Percentiles rank a stretch among this genome's conserved stretches.
phyloP scores from a whole-genome alignment of 2,329 filamentous ascomycete genomes.

The Alternaria sp. region DNA sequence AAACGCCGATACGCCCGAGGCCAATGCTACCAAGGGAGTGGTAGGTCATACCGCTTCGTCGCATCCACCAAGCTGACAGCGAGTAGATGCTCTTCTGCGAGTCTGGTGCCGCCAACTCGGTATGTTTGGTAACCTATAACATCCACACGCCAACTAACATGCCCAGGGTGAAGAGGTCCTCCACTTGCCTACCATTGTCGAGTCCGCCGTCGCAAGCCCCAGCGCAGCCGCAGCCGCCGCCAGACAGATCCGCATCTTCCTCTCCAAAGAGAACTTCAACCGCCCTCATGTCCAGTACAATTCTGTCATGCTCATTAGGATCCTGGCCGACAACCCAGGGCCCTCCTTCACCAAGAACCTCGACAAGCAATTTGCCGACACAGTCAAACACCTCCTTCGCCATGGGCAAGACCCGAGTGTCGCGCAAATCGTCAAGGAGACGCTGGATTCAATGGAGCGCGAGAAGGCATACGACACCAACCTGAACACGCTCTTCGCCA shows the following conservation, averaged over 20 bases:
- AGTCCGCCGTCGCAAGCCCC: constrained; percentile 91
- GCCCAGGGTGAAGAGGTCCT: constrained; percentile 85
- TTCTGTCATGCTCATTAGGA: constrained; percentile 92
- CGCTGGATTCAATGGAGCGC: constrained; percentile 76
- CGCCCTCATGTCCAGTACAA: constrained; percentile 86
- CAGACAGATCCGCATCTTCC: constrained; percentile 78
- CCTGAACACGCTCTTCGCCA: constrained; percentile 71
- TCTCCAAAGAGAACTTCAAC: constrained; percentile 72
- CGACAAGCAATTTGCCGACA: constrained; percentile 81
- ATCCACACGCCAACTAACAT: constrained; percentile 17
- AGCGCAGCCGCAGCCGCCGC: constrained; percentile 83
- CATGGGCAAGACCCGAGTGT: constrained; percentile 75
- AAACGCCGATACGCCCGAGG: constrained; percentile 68
- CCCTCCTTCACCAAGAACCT: constrained; percentile 88
- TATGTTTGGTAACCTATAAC: constrained; percentile 15
- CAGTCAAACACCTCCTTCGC: constrained; percentile 76
- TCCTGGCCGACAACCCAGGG: constrained; percentile 90
- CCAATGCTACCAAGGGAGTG: constrained; percentile 69
- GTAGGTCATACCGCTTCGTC: constrained; percentile 56
- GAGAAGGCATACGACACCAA: constrained; percentile 78
- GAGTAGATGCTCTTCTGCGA: constrained; percentile 80
- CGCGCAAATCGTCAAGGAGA: constrained; percentile 86
- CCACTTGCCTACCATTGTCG: constrained; percentile 91
- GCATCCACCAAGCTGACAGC: constrained; percentile 14
- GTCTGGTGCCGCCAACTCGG: constrained; percentile 65